Percentiles rank a stretch among this genome's conserved stretches.
phyloP scores from a whole-genome alignment of 768 basidiomycete genomes.

The Neoboletus subvelutipes region DNA sequence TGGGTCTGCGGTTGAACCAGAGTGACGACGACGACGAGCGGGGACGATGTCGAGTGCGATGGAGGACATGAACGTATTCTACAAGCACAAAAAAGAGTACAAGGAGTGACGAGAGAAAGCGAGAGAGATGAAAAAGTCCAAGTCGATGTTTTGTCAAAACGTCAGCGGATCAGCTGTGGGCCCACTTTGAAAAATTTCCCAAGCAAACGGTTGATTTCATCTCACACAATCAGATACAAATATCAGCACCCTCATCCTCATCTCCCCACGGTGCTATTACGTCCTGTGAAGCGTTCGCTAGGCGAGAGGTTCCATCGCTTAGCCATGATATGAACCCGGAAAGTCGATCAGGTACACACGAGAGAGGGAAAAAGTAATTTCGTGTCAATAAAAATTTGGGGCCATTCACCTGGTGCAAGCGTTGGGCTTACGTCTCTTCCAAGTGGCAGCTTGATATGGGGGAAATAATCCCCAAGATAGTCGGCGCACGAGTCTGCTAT shows the following conservation, averaged over 20 bases:
- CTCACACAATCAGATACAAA: constrained; percentile 26
- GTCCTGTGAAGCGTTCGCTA: not conserved
- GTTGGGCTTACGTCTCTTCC: not conserved
- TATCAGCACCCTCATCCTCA: not conserved
- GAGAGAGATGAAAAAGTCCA: not conserved
- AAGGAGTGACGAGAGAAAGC: constrained; percentile 1
- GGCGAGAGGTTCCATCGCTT: too few species aligned
- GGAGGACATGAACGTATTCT: constrained; percentile 16
- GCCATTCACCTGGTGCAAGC: not conserved
- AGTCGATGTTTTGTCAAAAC: not conserved
- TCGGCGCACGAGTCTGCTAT: too few species aligned
- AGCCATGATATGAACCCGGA: not conserved
- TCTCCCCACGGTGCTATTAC: not conserved
- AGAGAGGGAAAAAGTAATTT: too few species aligned
- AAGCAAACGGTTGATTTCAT: not conserved
- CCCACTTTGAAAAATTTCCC: constrained; percentile 13
- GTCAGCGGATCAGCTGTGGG: not conserved
- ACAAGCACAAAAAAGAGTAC: not conserved
- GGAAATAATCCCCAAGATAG: too few species aligned
- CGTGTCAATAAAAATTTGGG: too few species aligned
- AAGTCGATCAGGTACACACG: not conserved
- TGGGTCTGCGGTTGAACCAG: constrained; percentile 47
- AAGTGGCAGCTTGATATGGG: not conserved
- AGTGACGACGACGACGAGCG: constrained; percentile 60
- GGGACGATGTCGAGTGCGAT: constrained; percentile 11